phyloP scores from a whole-genome alignment of 805 yeast species.

The Ogataea haglerorum region DNA sequence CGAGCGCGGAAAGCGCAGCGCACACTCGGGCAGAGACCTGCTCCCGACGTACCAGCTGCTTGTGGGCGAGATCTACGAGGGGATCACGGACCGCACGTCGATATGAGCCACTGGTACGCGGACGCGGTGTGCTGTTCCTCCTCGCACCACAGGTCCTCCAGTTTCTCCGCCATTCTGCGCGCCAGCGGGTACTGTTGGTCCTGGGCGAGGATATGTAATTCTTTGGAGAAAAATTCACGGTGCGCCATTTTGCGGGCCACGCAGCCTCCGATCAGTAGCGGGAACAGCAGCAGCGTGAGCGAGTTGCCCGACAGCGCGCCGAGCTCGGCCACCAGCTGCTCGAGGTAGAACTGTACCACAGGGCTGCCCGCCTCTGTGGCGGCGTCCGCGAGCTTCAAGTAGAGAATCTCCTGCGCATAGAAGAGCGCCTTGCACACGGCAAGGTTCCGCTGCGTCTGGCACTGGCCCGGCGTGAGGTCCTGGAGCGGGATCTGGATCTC shows the following conservation, averaged over 20 bases:
- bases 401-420: slow-evolving; percentile 28
- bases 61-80: slow-evolving; percentile 37
- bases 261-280: slow-evolving; percentile 31
- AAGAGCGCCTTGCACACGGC: slow-evolving; percentile 24
- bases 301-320: background rate
- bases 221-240: slow-evolving; percentile 28
- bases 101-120: slow-evolving; percentile 17
- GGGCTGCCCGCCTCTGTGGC: slow-evolving; percentile 20
- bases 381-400: slow-evolving; percentile 22
- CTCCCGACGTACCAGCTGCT: slow-evolving; percentile 23
- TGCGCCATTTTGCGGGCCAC: slow-evolving; percentile 23
- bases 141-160: slow-evolving; percentile 31
- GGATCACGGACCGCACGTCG: slow-evolving; percentile 34
- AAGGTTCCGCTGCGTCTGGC: slow-evolving; percentile 7
- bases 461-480: background rate
- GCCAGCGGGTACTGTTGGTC: slow-evolving; percentile 14
- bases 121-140: slow-evolving; percentile 17
- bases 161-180: slow-evolving; percentile 15
- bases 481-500: slow-evolving; percentile 26
- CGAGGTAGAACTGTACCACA: slow-evolving; percentile 26
- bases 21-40: slow-evolving; percentile 4
- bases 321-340: slow-evolving; percentile 22
- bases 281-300: slow-evolving; percentile 14
- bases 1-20: slow-evolving; percentile 9
- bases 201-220: slow-evolving; percentile 18